Evolutionary conservation across 352 stramenopile genomes (phyloP).

Genomic region (Pythium sp.): DNA sequence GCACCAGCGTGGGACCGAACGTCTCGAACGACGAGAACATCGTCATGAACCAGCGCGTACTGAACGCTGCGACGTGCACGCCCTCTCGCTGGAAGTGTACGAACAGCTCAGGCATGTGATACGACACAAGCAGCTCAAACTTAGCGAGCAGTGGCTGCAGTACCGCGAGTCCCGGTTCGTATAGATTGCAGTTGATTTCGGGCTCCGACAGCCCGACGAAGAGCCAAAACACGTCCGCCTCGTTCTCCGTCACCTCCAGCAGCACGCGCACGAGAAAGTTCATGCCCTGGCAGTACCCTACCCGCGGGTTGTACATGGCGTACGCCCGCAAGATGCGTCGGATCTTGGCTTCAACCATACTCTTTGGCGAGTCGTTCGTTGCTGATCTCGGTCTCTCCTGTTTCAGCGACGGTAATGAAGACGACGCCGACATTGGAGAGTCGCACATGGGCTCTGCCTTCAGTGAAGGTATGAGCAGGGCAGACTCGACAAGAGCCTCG

Average conservation of each 20-base stretch:
- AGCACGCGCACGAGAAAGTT: conserved; percentile 79
- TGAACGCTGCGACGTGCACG: conserved; percentile 68
- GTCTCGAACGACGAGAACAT: conserved; percentile 83
- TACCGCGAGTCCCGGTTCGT: conserved; percentile 70
- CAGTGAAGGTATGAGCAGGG: not conserved
- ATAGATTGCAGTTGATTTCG: conserved; percentile 70
- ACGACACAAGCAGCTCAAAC: conserved; percentile 62
- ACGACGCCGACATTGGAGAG: not conserved
- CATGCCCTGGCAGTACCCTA: conserved; percentile 89
- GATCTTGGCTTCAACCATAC: conserved; percentile 56
- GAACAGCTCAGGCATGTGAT: conserved; percentile 65
- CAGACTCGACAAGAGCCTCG: conserved; percentile 9
- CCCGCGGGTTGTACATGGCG: conserved; percentile 74
- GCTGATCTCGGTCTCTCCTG: not conserved
- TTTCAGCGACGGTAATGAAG: not conserved
- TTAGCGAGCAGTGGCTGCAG: conserved; percentile 64
- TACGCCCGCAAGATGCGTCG: conserved; percentile 78
- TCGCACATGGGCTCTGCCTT: not conserved
- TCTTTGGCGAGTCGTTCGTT: not conserved
- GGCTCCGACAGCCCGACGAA: conserved; percentile 78
- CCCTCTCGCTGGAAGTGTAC: conserved; percentile 55
- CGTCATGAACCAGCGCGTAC: conserved; percentile 83
- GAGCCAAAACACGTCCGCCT: conserved; percentile 81
- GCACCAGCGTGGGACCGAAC: conserved; percentile 60
- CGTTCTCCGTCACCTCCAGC: conserved; percentile 57